These are phyloP conservation scores for Cyclospora cayetanensis DNA, from an alignment of 169 alveolate species.

Conservation along the genomic window DNA sequence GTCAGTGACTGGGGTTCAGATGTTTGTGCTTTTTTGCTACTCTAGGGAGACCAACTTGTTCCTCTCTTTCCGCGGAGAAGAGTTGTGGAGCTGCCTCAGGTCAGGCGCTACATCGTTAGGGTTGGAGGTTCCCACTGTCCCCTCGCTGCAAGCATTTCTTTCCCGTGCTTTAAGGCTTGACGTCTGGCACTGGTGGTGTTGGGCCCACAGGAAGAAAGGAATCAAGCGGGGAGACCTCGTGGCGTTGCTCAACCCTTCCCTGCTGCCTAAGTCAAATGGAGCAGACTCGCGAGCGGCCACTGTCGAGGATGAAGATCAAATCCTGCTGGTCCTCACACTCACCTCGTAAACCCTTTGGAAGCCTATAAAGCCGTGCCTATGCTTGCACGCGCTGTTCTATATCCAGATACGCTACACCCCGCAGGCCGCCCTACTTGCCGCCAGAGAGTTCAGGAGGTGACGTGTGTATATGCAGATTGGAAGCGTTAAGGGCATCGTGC, in stretches of 20 bases:
- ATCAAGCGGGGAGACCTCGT: constrained; percentile 38
- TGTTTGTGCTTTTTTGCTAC: not conserved
- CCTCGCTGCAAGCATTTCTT: not conserved
- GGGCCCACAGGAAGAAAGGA: not conserved
- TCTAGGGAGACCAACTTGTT: constrained; percentile 20
- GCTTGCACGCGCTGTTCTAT: no score
- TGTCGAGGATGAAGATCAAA: constrained; percentile 24
- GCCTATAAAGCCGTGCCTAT: no score
- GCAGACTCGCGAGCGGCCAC: constrained; percentile 33
- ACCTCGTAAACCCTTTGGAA: not conserved
- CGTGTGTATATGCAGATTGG: constrained; percentile 20
- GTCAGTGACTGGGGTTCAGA: not conserved
- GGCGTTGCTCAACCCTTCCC: constrained; percentile 53
- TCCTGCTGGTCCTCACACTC: not conserved
- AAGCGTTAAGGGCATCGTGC: constrained; percentile 43
- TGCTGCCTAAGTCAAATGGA: not conserved
- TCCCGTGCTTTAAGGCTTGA: not conserved
- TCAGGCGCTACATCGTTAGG: not conserved
- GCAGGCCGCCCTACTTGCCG: no score
- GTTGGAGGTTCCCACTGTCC: not conserved
- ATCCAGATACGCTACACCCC: no score
- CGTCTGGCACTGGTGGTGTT: not conserved
- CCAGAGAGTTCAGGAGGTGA: no score
- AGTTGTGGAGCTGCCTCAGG: constrained; percentile 31
- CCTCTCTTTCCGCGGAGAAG: constrained; percentile 2